phyloP scores from a whole-genome alignment of 345 rosid genomes.

The Pistacia atlantica region DNA sequence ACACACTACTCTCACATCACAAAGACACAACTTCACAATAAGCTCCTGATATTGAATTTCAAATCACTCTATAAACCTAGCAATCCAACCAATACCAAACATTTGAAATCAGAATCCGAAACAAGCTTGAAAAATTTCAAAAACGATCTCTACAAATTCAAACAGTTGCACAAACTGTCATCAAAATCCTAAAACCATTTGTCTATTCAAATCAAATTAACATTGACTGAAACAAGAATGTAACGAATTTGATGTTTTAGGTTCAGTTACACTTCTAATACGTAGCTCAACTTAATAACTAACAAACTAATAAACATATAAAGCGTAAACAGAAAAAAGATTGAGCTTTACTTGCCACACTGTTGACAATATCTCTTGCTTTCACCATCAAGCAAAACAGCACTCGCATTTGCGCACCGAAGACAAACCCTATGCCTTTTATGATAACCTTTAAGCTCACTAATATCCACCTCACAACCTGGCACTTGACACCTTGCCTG shows the following conservation, averaged over 20 bases:
- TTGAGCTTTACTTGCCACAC: conserved; percentile 83
- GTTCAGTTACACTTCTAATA: not conserved
- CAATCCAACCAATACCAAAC: not conserved
- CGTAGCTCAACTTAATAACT: too few relatives aligned
- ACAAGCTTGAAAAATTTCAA: not conserved
- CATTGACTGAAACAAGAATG: not conserved
- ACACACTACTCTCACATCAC: not conserved
- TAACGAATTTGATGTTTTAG: not conserved
- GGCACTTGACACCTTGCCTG: conserved; percentile 73
- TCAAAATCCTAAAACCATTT: not conserved
- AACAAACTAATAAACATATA: not conserved
- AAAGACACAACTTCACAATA: not conserved
- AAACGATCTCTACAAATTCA: not conserved
- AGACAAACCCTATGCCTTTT: conserved; percentile 87
- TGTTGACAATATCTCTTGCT: conserved; percentile 96
- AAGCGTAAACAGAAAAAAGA: not conserved
- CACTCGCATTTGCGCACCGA: conserved; percentile 68
- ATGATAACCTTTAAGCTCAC: conserved; percentile 93
- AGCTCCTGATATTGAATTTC: not conserved
- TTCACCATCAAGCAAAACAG: conserved; percentile 67
- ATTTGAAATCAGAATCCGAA: not conserved
- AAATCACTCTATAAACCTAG: not conserved
- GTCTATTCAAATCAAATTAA: not conserved
- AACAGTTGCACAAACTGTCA: not conserved
- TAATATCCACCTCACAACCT: conserved; percentile 80